phyloP scores from a whole-genome alignment of 345 rosid species.

The Erodium maritimum region DNA sequence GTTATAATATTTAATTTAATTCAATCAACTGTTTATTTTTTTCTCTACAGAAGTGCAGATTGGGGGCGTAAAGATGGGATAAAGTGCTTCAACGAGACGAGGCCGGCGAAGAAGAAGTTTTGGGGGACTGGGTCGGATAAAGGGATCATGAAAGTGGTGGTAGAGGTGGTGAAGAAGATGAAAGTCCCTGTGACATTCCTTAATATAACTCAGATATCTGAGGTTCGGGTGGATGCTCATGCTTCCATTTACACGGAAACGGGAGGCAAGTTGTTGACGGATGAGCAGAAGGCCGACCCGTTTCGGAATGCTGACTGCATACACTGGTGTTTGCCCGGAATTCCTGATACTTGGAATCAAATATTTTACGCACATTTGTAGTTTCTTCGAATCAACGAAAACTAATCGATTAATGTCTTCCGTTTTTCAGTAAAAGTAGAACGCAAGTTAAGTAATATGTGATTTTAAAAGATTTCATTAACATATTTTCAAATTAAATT shows the following conservation, averaged over 20 bases:
- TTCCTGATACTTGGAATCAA: constrained; percentile 88
- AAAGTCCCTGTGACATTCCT: constrained; percentile 54
- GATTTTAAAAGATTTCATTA: too few relatives aligned
- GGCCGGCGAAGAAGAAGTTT: constrained; percentile 48
- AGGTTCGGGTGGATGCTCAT: constrained; percentile 74
- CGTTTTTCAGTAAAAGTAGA: too few relatives aligned
- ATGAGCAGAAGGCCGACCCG: constrained; percentile 59
- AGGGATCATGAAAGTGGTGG: constrained; percentile 62
- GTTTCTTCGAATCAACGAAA: not conserved
- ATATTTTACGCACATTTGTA: constrained; percentile 68
- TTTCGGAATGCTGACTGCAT: constrained; percentile 71
- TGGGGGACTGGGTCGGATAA: constrained; percentile 40
- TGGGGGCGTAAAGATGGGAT: constrained; percentile 54
- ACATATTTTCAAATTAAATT: too few relatives aligned
- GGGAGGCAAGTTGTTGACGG: constrained; percentile 59
- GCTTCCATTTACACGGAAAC: constrained; percentile 66
- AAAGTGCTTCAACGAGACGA: constrained; percentile 83
- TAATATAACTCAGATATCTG: constrained; percentile 79
- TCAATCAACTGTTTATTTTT: not conserved
- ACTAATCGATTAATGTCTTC: too few relatives aligned
- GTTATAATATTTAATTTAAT: not conserved
- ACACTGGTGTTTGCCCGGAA: constrained; percentile 90
- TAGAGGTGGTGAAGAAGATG: constrained; percentile 38
- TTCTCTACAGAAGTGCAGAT: constrained; percentile 40
- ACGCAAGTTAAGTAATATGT: too few relatives aligned